Conservation (phyloP, 2,329 filamentous ascomycete genomes). For the Aplosporella prunicola region DNA sequence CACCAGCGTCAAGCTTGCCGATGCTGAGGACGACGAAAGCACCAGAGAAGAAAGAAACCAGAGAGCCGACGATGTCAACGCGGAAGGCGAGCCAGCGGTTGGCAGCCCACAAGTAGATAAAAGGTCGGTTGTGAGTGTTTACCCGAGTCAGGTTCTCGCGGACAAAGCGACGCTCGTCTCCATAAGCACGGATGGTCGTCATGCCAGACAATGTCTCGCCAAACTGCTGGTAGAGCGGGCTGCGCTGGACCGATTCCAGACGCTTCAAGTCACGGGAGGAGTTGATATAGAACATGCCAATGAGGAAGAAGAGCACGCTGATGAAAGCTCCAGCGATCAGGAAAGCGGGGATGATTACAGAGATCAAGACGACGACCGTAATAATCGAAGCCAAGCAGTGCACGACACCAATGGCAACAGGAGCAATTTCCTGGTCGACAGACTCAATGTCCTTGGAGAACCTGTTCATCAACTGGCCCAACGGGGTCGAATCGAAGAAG, state of each 20-base stretch:
- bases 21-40: conserved; percentile 81
- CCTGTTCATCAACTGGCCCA: conserved; percentile 94
- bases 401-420: conserved; percentile 70
- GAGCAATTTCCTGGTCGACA: conserved; percentile 90
- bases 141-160: conserved; percentile 81
- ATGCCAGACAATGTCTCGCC: conserved; percentile 91
- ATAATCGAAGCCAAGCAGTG: conserved; percentile 60
- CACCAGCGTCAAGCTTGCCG: conserved; percentile 76
- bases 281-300: conserved; percentile 80
- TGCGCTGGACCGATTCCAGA: conserved; percentile 86
- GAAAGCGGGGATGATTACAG: conserved; percentile 81
- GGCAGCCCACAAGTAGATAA: conserved; percentile 92
- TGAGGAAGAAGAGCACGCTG: conserved; percentile 66
- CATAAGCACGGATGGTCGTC: conserved; percentile 93
- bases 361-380: conserved; percentile 82
- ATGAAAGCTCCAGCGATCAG: conserved; percentile 81
- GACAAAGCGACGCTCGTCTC: conserved; percentile 86
- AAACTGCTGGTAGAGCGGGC: conserved; percentile 94
- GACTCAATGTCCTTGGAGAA: conserved; percentile 97
- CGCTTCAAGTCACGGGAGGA: conserved; percentile 94
- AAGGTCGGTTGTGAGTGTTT: conserved; percentile 84
- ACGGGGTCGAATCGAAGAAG: conserved; percentile 93
- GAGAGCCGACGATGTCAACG: conserved; percentile 79
- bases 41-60: conserved; percentile 89
- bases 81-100: conserved; percentile 95